Conservation (phyloP, 257 asterid genomes). For the Penstemon davidsonii region DNA sequence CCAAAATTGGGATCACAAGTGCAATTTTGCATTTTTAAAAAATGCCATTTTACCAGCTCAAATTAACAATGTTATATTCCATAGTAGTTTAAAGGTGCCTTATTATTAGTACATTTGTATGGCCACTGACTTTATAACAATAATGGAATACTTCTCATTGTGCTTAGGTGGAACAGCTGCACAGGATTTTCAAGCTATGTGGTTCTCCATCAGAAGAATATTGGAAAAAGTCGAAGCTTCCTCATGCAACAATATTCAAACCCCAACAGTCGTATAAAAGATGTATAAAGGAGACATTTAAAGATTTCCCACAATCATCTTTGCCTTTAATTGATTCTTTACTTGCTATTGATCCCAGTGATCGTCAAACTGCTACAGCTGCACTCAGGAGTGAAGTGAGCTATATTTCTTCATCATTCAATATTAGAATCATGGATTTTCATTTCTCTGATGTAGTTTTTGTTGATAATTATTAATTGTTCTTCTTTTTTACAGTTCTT, state of each 20-base stretch:
- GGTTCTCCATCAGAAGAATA: constrained; percentile 87
- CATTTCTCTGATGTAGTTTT: constrained; percentile 4
- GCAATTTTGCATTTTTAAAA: too few relatives aligned
- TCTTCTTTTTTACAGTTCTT: constrained; percentile 57
- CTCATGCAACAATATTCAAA: constrained; percentile 83
- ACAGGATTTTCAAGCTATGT: constrained; percentile 85
- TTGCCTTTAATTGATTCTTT: constrained; percentile 73
- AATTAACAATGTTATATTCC: too few relatives aligned
- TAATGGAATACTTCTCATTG: constrained; percentile 18
- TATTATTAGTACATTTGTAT: neutral
- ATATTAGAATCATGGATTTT: too few relatives aligned
- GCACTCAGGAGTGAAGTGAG: constrained; percentile 78
- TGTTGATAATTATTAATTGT: constrained; percentile 1
- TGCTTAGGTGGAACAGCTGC: constrained; percentile 83
- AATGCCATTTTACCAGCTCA: too few relatives aligned
- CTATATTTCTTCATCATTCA: constrained; percentile 15
- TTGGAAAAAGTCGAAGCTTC: constrained; percentile 83
- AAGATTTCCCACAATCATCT: constrained; percentile 77
- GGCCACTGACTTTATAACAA: neutral
- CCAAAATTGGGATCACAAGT: too few relatives aligned
- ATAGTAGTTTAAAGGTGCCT: too few relatives aligned
- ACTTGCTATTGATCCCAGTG: constrained; percentile 79
- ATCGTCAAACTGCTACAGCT: constrained; percentile 74
- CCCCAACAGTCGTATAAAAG: constrained; percentile 82
- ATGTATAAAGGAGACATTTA: constrained; percentile 68